Conservation (phyloP, 1,284 basidiomycete genomes). For the Leccinum huronense region DNA sequence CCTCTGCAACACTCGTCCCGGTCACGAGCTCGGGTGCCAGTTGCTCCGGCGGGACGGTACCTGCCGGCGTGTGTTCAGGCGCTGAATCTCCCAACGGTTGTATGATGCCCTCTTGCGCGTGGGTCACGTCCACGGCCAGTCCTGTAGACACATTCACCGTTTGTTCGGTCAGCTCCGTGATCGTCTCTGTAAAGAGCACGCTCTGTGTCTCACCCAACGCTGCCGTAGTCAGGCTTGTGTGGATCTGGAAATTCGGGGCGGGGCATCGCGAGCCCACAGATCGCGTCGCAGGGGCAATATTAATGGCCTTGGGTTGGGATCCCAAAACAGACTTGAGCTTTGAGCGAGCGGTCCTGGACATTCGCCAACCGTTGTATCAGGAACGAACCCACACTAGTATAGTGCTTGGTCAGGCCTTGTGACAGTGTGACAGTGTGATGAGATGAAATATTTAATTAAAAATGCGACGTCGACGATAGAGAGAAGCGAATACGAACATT, state of each 20-base stretch:
- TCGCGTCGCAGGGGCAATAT: slow-evolving; percentile 19
- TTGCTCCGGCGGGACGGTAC: slow-evolving; percentile 26
- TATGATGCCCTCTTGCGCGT: background rate
- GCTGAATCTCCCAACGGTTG: slow-evolving; percentile 7
- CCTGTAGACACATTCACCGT: background rate
- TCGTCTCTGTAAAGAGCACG: background rate
- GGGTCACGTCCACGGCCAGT: slow-evolving; percentile 17
- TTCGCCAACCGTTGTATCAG: slow-evolving; percentile 31
- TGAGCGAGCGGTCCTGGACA: slow-evolving; percentile 28
- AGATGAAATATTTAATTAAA: slow-evolving; percentile 10
- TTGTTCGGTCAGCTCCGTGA: background rate
- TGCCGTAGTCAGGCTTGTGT: slow-evolving; percentile 9
- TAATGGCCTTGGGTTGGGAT: slow-evolving; percentile 31
- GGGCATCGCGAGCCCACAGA: slow-evolving; percentile 27
- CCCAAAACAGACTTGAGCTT: slow-evolving; percentile 29
- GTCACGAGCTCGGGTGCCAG: slow-evolving; percentile 1
- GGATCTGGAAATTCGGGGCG: slow-evolving; percentile 18
- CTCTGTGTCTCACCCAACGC: slow-evolving; percentile 11
- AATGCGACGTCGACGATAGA: background rate
- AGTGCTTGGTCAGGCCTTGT: slow-evolving; percentile 48
- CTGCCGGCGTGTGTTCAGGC: slow-evolving; percentile 30
- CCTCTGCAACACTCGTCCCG: too few relatives aligned
- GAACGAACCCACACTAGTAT: slow-evolving; percentile 33
- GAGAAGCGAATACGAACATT: slow-evolving; percentile 46
- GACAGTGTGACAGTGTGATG: slow-evolving; percentile 23